Base-by-base conservation (phyloP, 2,329 filamentous ascomycete species). In the Emericellopsis atlantica region DNA sequence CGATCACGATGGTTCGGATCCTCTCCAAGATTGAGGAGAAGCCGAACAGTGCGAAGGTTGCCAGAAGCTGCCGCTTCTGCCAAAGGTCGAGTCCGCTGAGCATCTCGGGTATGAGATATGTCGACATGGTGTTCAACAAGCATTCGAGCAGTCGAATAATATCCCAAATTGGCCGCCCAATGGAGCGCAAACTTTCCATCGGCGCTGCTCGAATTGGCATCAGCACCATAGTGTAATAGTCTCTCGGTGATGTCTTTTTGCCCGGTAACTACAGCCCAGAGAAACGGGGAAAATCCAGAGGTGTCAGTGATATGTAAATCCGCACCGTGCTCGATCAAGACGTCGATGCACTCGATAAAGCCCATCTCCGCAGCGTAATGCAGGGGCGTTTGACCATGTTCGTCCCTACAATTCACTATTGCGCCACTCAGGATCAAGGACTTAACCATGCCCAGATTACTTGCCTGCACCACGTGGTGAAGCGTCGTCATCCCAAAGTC, bases 401-500 rank as follows among this genome's bases (percentile, higher is more conserved):
- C 33, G 34, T 51, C 46, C 40, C 41, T 43, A 45, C 41, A 23
- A 43, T 50, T 49, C 18, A 44, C 42, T 46, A 46, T 48, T 44
- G 45, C 46, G 39, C 44, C 47, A 11, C 32, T 32, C 11, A 46
- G 40, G 40, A 47, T 49, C 36, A 51, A 44, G 39, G 49, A 49
- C 45, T 51, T 23, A 37, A 42, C 45, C 45, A 49, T 40, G 38
- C 23, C 32, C 40, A 50, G 32, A 45, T 51, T 36, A 40, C 43
- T 39, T 16, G 33, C 39, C 43, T 41, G 42, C 42, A 51, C 47
- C 22, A 48, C 49, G 39, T 37, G 45, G 39, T 49, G 47, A 43
- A 51, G 46, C 46, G 42, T 45, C 39, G 49, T 49, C 44, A 48
- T 51, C 31, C 47, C 47, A 12, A 35, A 41, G 35, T 44, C 41